These are phyloP conservation scores for Cryphonectria radicalis DNA, from an alignment of 2,329 filamentous ascomycete genomes.

Conservation along the genomic window DNA sequence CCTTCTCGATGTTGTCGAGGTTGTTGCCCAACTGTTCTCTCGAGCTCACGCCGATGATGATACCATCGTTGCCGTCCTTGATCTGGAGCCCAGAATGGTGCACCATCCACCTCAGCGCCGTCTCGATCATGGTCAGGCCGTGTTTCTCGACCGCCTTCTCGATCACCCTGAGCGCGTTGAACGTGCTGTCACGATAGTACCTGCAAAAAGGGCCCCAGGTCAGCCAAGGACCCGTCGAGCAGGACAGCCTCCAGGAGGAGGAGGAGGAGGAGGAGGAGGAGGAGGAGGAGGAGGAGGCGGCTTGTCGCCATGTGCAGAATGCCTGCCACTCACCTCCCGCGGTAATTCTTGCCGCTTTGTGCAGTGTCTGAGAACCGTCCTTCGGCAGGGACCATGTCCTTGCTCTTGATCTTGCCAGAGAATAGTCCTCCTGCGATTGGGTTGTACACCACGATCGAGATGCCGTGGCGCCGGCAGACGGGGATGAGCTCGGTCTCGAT, in stretches of 20 bases:
- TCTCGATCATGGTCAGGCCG: constrained; percentile 71
- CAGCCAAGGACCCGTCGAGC: background rate
- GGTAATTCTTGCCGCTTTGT: constrained; percentile 59
- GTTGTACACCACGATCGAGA: constrained; percentile 83
- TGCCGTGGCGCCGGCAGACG: constrained; percentile 73
- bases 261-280: background rate
- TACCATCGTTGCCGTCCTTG: constrained; percentile 59
- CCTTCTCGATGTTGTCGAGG: constrained; percentile 64
- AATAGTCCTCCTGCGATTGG: constrained; percentile 81
- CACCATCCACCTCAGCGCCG: constrained; percentile 72
- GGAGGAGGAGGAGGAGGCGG: background rate
- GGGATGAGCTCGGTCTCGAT: constrained; percentile 77
- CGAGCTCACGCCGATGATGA: constrained; percentile 64
- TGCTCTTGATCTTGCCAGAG: constrained; percentile 76
- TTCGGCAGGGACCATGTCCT: constrained; percentile 63
- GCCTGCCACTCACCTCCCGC: constrained; percentile 47
- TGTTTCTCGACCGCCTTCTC: constrained; percentile 71
- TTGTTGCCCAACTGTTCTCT: constrained; percentile 62
- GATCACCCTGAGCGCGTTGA: constrained; percentile 68
- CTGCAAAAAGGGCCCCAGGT: background rate
- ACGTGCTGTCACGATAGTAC: constrained; percentile 72
- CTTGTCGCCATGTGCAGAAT: background rate
- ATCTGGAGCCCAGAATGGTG: constrained; percentile 69
- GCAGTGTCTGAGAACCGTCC: constrained; percentile 70
- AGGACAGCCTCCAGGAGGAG: background rate